Evolutionary conservation across 768 basidiomycete species (phyloP).

Genomic region (Mycena crocata): DNA sequence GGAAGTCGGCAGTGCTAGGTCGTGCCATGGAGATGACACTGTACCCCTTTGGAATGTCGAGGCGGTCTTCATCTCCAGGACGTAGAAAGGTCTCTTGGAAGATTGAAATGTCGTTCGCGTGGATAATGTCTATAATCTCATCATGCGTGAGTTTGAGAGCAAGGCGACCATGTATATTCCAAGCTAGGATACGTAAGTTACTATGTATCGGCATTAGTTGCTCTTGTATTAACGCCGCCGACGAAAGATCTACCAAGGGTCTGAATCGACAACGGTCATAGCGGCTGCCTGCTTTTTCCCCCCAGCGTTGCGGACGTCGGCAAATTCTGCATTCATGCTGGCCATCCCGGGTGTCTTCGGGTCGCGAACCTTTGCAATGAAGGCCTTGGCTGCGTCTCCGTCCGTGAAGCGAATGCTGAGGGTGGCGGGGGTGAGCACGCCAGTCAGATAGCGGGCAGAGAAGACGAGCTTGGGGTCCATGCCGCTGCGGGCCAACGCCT

Average conservation of each 20-base stretch:
- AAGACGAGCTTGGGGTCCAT: neutral
- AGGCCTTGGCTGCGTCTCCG: neutral
- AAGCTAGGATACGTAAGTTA: neutral
- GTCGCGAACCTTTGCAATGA: neutral
- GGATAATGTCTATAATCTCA: neutral
- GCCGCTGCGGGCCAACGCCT: neutral
- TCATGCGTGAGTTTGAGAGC: slow-evolving; percentile 1
- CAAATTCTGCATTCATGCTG: neutral
- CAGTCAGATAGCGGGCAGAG: neutral
- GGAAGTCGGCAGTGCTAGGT: neutral
- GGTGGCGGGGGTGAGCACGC: neutral
- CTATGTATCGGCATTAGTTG: neutral
- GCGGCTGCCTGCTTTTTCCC: neutral
- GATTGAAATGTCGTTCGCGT: neutral
- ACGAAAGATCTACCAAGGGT: neutral
- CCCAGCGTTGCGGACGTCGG: neutral
- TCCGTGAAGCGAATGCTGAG: neutral
- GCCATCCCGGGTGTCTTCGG: neutral
- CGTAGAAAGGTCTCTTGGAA: slow-evolving; percentile 19
- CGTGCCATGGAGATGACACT: slow-evolving; percentile 1
- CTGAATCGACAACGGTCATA: neutral
- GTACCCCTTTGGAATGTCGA: slow-evolving; percentile 3
- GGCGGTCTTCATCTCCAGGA: neutral
- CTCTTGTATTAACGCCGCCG: neutral
- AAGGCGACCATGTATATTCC: slow-evolving; percentile 19